These are phyloP conservation scores for Selaginella tamariscina DNA, from an alignment of 75 land plant species.

Conservation along the genomic window DNA sequence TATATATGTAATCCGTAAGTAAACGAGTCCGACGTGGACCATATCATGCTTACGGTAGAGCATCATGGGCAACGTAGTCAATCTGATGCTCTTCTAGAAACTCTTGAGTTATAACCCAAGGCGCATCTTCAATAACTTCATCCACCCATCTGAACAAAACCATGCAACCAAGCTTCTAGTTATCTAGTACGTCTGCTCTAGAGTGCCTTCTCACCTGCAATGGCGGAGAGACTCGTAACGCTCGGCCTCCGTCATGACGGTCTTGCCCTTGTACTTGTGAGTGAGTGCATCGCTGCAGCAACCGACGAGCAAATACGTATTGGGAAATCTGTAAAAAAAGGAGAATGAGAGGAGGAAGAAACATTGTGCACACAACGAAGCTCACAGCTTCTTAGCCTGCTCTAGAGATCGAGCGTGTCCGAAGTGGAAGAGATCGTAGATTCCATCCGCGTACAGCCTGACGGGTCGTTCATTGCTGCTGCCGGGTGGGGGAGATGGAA, in stretches of 20 bases:
- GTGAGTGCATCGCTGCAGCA: conserved; percentile 3
- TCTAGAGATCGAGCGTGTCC: conserved; percentile 84
- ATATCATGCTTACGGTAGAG: conserved; percentile 6
- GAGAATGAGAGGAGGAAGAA: conserved; percentile 5
- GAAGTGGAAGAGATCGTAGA: conserved; percentile 89
- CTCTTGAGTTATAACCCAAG: conserved; percentile 10
- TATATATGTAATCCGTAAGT: background rate
- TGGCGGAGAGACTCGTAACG: conserved; percentile 9
- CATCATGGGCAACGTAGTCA: conserved; percentile 7
- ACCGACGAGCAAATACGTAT: conserved; percentile 65
- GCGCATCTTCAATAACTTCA: conserved; percentile 12
- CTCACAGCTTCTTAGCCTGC: conserved; percentile 53
- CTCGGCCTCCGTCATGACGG: conserved; percentile 10
- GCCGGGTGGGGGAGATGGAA: background rate
- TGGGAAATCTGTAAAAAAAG: conserved; percentile 53
- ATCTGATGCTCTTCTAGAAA: conserved; percentile 3
- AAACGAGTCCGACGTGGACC: background rate
- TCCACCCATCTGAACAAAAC: conserved; percentile 1
- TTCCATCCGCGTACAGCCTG: conserved; percentile 83
- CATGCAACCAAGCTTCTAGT: background rate
- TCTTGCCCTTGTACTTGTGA: conserved; percentile 14
- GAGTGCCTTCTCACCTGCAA: background rate
- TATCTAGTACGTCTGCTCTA: background rate
- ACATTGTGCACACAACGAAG: background rate
- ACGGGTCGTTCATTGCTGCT: conserved; percentile 23